These are phyloP conservation scores for Striga hermonthica DNA, from an alignment of 305 asterid genomes.

Conservation along the genomic window DNA sequence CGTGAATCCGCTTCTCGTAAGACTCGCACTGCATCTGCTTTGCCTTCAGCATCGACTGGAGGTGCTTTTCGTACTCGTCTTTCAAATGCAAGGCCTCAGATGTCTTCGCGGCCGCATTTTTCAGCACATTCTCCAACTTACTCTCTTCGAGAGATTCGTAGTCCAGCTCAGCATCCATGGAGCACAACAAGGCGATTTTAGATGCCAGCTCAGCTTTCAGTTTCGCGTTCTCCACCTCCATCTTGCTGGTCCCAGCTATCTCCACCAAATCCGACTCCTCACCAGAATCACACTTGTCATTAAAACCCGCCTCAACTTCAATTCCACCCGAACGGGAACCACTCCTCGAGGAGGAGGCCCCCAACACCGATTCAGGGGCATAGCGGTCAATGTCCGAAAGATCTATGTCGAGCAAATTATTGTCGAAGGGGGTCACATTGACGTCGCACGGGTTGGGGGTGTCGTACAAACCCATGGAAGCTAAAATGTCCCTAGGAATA, in stretches of 20 bases:
- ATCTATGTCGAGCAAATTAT: slow-evolving; percentile 74
- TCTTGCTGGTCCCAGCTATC: slow-evolving; percentile 91
- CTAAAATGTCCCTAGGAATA: slow-evolving; percentile 77
- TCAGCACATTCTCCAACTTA: slow-evolving; percentile 57
- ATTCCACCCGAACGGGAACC: slow-evolving; percentile 34
- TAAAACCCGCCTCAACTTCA: too few relatives aligned
- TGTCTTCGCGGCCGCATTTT: slow-evolving; percentile 74
- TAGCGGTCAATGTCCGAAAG: slow-evolving; percentile 76
- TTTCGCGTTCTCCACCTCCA: slow-evolving; percentile 95
- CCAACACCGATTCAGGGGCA: slow-evolving; percentile 84
- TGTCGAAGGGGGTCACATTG: slow-evolving; percentile 77
- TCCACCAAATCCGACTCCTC: slow-evolving; percentile 76
- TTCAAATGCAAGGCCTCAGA: slow-evolving; percentile 73
- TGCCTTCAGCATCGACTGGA: slow-evolving; percentile 57
- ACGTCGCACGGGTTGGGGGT: slow-evolving; percentile 81
- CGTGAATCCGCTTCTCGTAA: slow-evolving; percentile 85
- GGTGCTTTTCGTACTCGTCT: slow-evolving; percentile 78
- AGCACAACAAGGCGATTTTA: slow-evolving; percentile 82
- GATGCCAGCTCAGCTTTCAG: slow-evolving; percentile 97
- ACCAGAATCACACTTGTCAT: slow-evolving; percentile 32
- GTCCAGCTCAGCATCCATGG: slow-evolving; percentile 59
- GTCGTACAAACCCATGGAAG: slow-evolving; percentile 87
- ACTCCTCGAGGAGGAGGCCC: slow-evolving; percentile 45
- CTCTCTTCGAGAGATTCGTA: slow-evolving; percentile 63
- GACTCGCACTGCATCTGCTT: slow-evolving; percentile 85